Conservation (phyloP, 441 rosid species). For the Mallotus repandus region DNA sequence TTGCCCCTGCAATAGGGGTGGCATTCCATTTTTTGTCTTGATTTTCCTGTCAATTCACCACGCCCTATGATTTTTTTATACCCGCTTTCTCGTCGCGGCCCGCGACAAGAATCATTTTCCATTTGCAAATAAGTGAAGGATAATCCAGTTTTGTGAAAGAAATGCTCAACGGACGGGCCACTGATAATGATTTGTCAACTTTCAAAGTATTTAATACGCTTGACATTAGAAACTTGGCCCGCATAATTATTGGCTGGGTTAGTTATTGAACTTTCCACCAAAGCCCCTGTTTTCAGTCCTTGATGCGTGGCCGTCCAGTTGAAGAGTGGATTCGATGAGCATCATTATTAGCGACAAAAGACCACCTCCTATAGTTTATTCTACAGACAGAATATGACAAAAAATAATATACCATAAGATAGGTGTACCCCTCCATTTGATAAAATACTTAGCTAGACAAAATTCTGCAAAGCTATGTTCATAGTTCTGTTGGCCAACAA, state of each 20-base stretch:
- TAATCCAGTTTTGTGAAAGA: neutral
- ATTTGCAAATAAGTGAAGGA: too few relatives aligned
- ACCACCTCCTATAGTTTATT: neutral
- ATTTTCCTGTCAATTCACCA: too few relatives aligned
- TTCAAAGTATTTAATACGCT: neutral
- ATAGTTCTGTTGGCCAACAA: neutral
- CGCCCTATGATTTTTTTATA: too few relatives aligned
- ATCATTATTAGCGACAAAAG: neutral
- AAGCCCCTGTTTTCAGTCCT: neutral
- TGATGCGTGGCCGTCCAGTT: neutral
- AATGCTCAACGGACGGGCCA: neutral
- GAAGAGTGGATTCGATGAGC: neutral
- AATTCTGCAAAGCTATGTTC: neutral
- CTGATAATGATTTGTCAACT: neutral
- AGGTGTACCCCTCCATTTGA: conserved; percentile 24
- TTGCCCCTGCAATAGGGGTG: too few relatives aligned
- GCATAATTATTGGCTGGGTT: conserved; percentile 10
- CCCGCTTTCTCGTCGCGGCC: too few relatives aligned
- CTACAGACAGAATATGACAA: conserved; percentile 20
- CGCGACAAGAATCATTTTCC: too few relatives aligned
- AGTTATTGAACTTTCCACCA: conserved; percentile 6
- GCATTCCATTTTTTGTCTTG: too few relatives aligned
- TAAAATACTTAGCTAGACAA: conserved; percentile 7
- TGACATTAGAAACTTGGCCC: conserved; percentile 10
- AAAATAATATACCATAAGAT: conserved; percentile 7